These are phyloP conservation scores for Penicillium herquei DNA, from an alignment of 495 filamentous ascomycete species.

Conservation along the genomic window DNA sequence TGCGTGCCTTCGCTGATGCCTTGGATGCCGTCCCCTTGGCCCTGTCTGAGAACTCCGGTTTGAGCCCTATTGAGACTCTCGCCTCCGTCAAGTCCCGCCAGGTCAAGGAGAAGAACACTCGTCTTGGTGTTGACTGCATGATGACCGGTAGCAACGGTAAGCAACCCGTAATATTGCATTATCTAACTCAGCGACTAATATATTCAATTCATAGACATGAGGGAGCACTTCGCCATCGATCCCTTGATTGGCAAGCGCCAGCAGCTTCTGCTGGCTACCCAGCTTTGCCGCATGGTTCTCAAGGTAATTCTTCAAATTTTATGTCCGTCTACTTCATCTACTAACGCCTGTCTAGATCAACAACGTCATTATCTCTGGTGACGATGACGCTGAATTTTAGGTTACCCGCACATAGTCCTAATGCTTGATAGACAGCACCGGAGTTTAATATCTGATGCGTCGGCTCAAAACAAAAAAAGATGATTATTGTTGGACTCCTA, in stretches of 20 bases:
- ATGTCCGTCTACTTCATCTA: neutral
- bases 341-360: conserved; percentile 53
- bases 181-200: neutral
- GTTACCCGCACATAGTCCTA: conserved; percentile 27
- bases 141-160: conserved; percentile 80
- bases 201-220: conserved; percentile 65
- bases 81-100: conserved; percentile 94
- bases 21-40: conserved; percentile 96
- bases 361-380: conserved; percentile 94
- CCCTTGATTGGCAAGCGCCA: conserved; percentile 96
- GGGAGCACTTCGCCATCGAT: conserved; percentile 95
- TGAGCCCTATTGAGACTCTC: conserved; percentile 93
- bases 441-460: conserved; percentile 7
- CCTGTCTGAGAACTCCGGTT: conserved; percentile 92
- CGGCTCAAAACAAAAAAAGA: conserved; percentile 19
- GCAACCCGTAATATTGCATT: conserved; percentile 14
- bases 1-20: conserved; percentile 95
- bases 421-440: conserved; percentile 18
- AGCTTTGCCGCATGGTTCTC: conserved; percentile 98
- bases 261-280: conserved; percentile 92
- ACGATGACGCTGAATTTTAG: conserved; percentile 90
- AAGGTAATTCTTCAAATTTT: conserved; percentile 64
- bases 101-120: conserved; percentile 81
- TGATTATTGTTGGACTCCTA: conserved; percentile 28
- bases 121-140: conserved; percentile 98